These are phyloP conservation scores for Candida patagonica DNA, from an alignment of 805 yeast species.

Conservation along the genomic window DNA sequence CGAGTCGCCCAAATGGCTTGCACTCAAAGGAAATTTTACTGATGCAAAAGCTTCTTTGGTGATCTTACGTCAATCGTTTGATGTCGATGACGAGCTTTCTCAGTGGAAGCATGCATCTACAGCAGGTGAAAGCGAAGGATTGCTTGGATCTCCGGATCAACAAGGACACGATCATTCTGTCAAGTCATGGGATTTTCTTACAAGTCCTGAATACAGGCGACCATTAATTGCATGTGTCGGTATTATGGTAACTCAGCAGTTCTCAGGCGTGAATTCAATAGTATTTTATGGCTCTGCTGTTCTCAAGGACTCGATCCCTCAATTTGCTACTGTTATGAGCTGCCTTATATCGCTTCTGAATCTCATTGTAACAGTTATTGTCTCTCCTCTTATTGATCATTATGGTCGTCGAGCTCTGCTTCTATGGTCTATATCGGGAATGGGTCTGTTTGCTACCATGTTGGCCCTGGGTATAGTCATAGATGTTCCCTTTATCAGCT, in stretches of 20 bases:
- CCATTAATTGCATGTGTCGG: constrained; percentile 61
- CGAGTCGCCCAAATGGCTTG: constrained; percentile 84
- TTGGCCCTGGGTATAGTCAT: constrained; percentile 55
- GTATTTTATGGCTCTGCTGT: constrained; percentile 89
- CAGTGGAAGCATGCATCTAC: constrained; percentile 12
- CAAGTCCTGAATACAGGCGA: constrained; percentile 40
- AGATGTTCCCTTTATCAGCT: constrained; percentile 18
- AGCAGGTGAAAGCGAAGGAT: constrained; percentile 4
- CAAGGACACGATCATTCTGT: background rate
- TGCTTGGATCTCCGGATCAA: background rate
- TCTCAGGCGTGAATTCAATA: constrained; percentile 87
- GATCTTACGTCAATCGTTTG: constrained; percentile 28
- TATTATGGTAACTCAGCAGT: constrained; percentile 76
- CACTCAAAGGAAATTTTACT: constrained; percentile 35
- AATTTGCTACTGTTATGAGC: constrained; percentile 60
- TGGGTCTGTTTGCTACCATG: constrained; percentile 56
- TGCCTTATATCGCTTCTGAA: constrained; percentile 69
- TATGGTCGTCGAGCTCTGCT: constrained; percentile 70
- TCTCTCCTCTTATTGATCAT: constrained; percentile 69
- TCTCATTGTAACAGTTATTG: constrained; percentile 58
- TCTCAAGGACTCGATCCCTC: constrained; percentile 61
- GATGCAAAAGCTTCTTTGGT: constrained; percentile 34
- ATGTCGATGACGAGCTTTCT: constrained; percentile 22
- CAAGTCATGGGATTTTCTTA: constrained; percentile 35
- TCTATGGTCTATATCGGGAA: constrained; percentile 51